These are phyloP conservation scores for Vitis amurensis DNA, from an alignment of 164 flowering plant genomes.

Conservation along the genomic window DNA sequence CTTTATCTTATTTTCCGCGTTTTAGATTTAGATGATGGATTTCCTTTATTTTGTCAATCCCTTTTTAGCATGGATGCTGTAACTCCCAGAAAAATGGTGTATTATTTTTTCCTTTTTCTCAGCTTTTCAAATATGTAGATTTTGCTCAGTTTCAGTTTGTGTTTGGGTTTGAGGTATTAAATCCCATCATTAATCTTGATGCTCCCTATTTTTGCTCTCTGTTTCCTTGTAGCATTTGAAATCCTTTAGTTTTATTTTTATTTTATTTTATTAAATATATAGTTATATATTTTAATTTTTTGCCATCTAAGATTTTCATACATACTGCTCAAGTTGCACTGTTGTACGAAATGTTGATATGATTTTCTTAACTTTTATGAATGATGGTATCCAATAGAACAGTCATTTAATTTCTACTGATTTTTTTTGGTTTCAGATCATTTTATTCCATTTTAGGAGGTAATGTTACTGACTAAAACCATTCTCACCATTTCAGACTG, in stretches of 20 bases:
- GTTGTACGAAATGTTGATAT: neutral
- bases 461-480: constrained; percentile 18
- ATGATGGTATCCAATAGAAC: neutral
- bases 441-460: neutral
- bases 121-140: too few relatives aligned
- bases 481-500: constrained; percentile 27
- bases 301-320: neutral
- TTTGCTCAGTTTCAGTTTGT: neutral
- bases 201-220: neutral
- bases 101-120: neutral
- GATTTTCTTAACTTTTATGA: neutral
- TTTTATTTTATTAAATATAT: neutral
- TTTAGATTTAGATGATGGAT: neutral
- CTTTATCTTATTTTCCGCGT: neutral
- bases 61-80: neutral
- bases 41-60: too few relatives aligned
- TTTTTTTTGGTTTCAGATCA: neutral
- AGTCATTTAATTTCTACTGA: neutral
- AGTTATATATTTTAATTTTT: neutral
- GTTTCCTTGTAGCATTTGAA: neutral
- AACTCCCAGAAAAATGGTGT: neutral
- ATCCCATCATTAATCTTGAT: neutral
- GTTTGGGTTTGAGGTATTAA: neutral
- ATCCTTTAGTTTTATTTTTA: too few relatives aligned
- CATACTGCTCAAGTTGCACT: neutral